phyloP scores from a whole-genome alignment of 805 yeast species.

The Torulaspora indica region DNA sequence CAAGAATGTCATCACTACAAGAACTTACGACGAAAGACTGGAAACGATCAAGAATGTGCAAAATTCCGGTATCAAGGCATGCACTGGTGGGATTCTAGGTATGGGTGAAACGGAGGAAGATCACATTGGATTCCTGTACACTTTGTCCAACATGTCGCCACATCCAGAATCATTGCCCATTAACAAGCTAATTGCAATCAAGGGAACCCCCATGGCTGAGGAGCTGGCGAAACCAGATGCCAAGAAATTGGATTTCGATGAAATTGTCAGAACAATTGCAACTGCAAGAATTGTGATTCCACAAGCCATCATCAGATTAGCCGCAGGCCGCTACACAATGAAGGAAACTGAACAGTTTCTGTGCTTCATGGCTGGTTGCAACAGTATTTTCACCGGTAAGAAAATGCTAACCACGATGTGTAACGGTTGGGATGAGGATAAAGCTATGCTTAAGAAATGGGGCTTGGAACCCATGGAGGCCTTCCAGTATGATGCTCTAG shows the following conservation, averaged over 20 bases:
- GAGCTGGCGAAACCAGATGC: constrained; percentile 42
- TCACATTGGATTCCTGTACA: constrained; percentile 61
- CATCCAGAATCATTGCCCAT: constrained; percentile 84
- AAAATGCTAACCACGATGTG: constrained; percentile 79
- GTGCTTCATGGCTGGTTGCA: constrained; percentile 73
- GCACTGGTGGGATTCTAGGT: constrained; percentile 78
- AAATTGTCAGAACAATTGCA: constrained; percentile 63
- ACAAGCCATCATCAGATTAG: constrained; percentile 59
- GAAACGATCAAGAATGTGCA: constrained; percentile 61
- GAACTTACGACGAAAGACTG: constrained; percentile 68
- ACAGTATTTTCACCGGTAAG: constrained; percentile 78
- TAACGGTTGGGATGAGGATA: constrained; percentile 81
- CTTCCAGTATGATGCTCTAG: constrained; percentile 27
- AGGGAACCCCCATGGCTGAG: constrained; percentile 70
- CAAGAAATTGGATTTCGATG: constrained; percentile 52
- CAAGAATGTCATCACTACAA: constrained; percentile 64
- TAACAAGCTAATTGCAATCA: constrained; percentile 69
- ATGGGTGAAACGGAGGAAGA: constrained; percentile 71
- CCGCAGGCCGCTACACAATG: constrained; percentile 82
- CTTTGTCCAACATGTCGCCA: constrained; percentile 60
- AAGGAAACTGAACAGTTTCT: constrained; percentile 68
- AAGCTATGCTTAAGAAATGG: constrained; percentile 61
- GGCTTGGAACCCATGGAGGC: constrained; percentile 58
- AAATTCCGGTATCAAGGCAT: constrained; percentile 58
- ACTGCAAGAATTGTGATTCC: constrained; percentile 78